Conservation (phyloP, 2,329 filamentous ascomycete genomes). For the Ceratocystis variospora region DNA sequence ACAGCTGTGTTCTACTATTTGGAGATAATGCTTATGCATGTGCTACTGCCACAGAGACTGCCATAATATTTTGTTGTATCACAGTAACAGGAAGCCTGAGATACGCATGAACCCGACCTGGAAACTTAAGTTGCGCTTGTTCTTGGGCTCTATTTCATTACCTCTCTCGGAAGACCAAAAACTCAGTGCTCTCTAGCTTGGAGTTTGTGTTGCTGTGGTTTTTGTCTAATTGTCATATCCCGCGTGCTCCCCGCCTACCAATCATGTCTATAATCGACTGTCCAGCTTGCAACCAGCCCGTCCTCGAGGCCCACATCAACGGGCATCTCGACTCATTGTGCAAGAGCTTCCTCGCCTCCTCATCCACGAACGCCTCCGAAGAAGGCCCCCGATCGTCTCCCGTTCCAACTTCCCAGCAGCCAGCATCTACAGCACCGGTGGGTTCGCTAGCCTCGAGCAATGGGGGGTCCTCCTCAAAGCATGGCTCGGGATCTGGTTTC, state of each 20-base stretch:
- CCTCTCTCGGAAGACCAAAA: no score
- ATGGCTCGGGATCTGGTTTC: constrained; percentile 41
- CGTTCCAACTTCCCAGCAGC: constrained; percentile 12
- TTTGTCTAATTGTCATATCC: no score
- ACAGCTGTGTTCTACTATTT: no score
- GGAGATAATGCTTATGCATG: no score
- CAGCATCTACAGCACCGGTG: constrained; percentile 18
- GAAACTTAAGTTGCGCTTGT: no score
- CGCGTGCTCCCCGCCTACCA: no score
- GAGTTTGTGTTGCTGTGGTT: background rate
- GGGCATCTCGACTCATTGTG: constrained; percentile 80
- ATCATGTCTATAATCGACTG: constrained; percentile 46
- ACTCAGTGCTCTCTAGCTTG: background rate
- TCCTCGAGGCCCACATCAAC: constrained; percentile 68
- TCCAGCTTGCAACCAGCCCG: constrained; percentile 64
- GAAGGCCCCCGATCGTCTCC: background rate
- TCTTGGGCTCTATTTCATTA: no score
- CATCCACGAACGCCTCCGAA: constrained; percentile 19
- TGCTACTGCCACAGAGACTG: no score
- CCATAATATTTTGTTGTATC: no score
- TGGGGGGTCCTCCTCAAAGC: background rate
- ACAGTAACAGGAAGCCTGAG: no score
- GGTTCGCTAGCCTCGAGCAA: background rate
- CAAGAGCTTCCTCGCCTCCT: constrained; percentile 45
- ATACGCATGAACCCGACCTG: no score